Evolutionary conservation across 2,329 filamentous ascomycete genomes (phyloP), one percentile per base, ranked within the genome.

Genomic region (Tolypocladium ovalisporum): DNA sequence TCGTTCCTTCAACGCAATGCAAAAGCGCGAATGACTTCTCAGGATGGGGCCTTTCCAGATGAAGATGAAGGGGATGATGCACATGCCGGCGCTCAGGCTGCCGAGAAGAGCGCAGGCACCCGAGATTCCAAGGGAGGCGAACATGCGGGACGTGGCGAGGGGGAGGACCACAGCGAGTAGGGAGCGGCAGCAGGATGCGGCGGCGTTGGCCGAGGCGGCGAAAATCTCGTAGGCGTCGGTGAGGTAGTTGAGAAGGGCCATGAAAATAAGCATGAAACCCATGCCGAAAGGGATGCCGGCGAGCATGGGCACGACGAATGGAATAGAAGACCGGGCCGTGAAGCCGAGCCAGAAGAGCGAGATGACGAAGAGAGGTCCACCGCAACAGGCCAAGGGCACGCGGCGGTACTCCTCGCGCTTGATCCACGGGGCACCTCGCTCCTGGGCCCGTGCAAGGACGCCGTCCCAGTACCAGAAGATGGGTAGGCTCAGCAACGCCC

Each of bases 161-260:
- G 84, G 84, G 52, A 87, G 73, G 1, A 85, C 71, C 0, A 96
- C 92, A 51, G 91, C 90, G 1, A 93, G 95, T 70, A 97, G 90
- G 88, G 94, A 94, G 56, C 94, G 92, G 1, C 89, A 96, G 73
- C 73, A 96, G 57, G 94, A 97, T 74, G 75, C 96, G 55, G 77
- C 87, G 67, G 94, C 93, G 51, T 81, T 97, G 66, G 89, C 92
- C 27, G 86, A 85, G 66, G 86, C 85, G 53, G 84, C 82, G 63
- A 81, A 87, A 52, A 84, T 78, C 61, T 83, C 79, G 68, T 88
- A 88, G n/a, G 84, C 83, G 62, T 87, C 85, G 36, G 80, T 83
- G 17, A 86, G 74, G 63, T 87, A 87, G 62, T 85, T 86, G 24
- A 86, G 70, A 32, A 86, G 73, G 0, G 82, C 80, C 68, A 85